A percentile compares a stretch with the other conserved stretches of the same genome.
Conservation (phyloP, 225 moss, liverwort and hornwort genomes). For the Marchantia polymorpha region DNA sequence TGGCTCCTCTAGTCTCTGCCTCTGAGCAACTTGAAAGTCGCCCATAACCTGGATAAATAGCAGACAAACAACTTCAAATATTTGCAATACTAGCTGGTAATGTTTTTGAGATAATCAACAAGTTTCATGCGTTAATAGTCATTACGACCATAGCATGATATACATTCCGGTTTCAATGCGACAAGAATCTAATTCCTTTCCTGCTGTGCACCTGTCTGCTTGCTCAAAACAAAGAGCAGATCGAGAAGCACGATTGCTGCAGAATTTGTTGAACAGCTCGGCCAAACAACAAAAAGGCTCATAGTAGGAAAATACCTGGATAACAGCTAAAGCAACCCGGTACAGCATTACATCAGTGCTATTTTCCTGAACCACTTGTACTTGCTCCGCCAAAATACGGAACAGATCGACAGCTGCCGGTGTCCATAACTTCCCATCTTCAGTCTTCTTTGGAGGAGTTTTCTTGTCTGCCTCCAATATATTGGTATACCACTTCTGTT, state of each 20-base stretch:
- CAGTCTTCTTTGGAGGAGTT: conserved; percentile 90
- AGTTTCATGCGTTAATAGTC: no score
- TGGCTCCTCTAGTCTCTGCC: conserved; percentile 93
- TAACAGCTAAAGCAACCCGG: conserved; percentile 87
- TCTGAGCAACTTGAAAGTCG: conserved; percentile 91
- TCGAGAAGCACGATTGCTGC: no score
- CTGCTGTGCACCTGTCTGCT: no score
- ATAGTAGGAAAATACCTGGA: conserved; percentile 56
- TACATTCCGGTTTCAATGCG: no score
- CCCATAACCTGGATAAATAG: conserved; percentile 76
- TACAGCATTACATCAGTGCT: conserved; percentile 99
- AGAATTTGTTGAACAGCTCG: not conserved
- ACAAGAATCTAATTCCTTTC: no score
- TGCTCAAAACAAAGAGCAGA: no score
- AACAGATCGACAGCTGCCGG: conserved; percentile 97
- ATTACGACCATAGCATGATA: no score
- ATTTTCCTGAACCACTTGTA: conserved; percentile 96
- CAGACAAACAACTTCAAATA: no score
- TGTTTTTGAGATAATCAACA: not conserved
- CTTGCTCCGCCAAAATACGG: conserved; percentile 89
- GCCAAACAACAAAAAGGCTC: not conserved
- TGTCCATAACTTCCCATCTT: conserved; percentile 88
- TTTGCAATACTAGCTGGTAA: not conserved
- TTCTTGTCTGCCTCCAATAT: conserved; percentile 88
- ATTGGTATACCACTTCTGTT: conserved; percentile 98